phyloP scores from a whole-genome alignment of 371 early-diverging fungal species.

The Synchytrium microbalum region DNA sequence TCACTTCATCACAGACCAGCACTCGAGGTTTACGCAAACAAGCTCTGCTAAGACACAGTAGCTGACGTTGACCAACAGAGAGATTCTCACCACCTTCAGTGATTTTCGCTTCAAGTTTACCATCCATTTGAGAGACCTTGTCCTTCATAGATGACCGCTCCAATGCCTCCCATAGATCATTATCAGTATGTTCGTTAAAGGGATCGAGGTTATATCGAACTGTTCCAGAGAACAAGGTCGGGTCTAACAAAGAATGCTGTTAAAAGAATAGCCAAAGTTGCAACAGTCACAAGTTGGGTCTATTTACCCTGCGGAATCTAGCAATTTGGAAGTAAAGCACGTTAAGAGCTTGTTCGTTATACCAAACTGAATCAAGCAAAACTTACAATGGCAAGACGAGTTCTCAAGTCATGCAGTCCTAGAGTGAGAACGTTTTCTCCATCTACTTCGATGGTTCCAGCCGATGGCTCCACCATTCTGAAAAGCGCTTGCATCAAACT shows the following conservation, averaged over 20 bases:
- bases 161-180: constrained; percentile 17
- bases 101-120: constrained; percentile 16
- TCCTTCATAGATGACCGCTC: constrained; percentile 14
- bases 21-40: neutral
- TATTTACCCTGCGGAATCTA: no score
- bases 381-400: constrained; percentile 44
- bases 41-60: constrained; percentile 47
- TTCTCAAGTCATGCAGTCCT: constrained; percentile 64
- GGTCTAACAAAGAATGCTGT: constrained; percentile 19
- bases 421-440: constrained; percentile 69
- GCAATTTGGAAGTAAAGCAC: no score
- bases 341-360: no score
- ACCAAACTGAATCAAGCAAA: no score
- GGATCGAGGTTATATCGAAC: constrained; percentile 52
- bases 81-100: constrained; percentile 56
- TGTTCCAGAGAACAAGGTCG: constrained; percentile 14
- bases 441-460: constrained; percentile 60
- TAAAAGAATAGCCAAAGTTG: constrained; percentile 8
- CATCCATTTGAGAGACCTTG: constrained; percentile 5
- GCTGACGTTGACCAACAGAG: constrained; percentile 73
- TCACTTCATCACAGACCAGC: constrained; percentile 49
- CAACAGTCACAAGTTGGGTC: no score
- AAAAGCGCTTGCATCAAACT: constrained; percentile 81
- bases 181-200: constrained; percentile 10
- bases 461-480: constrained; percentile 78